phyloP scores from a whole-genome alignment of 305 asterid species.

The Fraxinus ornus region DNA sequence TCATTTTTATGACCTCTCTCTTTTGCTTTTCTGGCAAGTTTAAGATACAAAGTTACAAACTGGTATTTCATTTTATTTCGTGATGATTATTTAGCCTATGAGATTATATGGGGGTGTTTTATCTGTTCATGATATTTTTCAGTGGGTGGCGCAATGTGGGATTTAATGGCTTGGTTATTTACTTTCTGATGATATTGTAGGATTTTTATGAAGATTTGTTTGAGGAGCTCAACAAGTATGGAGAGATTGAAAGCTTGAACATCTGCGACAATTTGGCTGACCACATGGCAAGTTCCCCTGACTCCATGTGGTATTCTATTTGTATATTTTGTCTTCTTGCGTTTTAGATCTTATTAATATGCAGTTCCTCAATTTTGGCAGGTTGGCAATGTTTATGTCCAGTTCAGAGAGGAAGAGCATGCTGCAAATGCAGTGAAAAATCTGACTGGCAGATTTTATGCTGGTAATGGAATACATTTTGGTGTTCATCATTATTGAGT shows the following conservation, averaged over 20 bases:
- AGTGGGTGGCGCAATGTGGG: neutral
- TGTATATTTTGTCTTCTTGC: neutral
- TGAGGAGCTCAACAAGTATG: constrained; percentile 89
- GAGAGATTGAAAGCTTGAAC: constrained; percentile 90
- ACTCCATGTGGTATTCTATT: neutral
- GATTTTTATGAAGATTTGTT: constrained; percentile 92
- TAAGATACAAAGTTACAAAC: neutral
- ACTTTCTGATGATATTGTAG: constrained; percentile 34
- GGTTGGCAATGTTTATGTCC: constrained; percentile 99
- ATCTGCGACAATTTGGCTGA: constrained; percentile 96
- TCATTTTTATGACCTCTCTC: neutral
- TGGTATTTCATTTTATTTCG: neutral
- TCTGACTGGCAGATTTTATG: constrained; percentile 88
- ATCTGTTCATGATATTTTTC: neutral
- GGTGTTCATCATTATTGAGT: neutral
- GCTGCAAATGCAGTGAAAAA: constrained; percentile 83
- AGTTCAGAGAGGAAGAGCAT: constrained; percentile 94
- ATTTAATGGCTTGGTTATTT: neutral
- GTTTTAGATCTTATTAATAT: neutral
- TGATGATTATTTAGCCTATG: neutral
- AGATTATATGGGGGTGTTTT: neutral
- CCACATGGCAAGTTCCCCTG: constrained; percentile 61
- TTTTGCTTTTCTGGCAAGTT: neutral
- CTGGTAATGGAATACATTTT: constrained; percentile 45
- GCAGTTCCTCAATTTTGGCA: constrained; percentile 25